Conservation (phyloP, 352 stramenopile genomes). For the Peronosclerospora sorghi region DNA sequence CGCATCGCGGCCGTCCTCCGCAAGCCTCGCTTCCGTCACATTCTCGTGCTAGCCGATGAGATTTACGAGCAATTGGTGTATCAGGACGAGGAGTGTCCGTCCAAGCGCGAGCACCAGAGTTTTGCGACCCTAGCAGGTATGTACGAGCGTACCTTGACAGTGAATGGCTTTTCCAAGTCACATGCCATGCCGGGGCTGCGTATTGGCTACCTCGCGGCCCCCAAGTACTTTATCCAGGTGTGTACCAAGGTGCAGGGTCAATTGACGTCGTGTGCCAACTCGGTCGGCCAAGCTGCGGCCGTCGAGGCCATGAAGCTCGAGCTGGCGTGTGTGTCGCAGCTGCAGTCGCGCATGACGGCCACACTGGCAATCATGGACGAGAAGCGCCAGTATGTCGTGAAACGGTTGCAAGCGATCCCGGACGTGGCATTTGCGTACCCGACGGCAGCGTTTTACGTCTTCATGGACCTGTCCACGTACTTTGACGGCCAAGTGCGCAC, state of each 20-base stretch:
- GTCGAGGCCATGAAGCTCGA: constrained; percentile 84
- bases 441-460: constrained; percentile 92
- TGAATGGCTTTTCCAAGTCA: constrained; percentile 96
- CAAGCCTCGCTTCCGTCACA: constrained; percentile 54
- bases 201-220: constrained; percentile 86
- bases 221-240: constrained; percentile 74
- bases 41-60: constrained; percentile 88
- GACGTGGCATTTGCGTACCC: constrained; percentile 79
- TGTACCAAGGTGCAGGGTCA: constrained; percentile 91
- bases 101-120: constrained; percentile 46
- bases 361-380: constrained; percentile 44
- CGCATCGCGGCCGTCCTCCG: constrained; percentile 44
- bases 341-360: constrained; percentile 40
- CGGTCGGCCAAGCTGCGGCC: constrained; percentile 86
- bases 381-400: constrained; percentile 89
- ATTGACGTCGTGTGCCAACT: constrained; percentile 91
- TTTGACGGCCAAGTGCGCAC: constrained; percentile 47
- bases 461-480: constrained; percentile 84
- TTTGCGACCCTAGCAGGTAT: constrained; percentile 74
- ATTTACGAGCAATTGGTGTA: constrained; percentile 96
- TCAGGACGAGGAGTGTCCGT: constrained; percentile 51
- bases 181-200: constrained; percentile 94
- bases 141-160: constrained; percentile 85
- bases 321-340: constrained; percentile 44
- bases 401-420: constrained; percentile 74